A percentile compares a stretch with the other conserved stretches of the same genome.
Evolutionary conservation across 306 rosid genomes (phyloP).

Genomic region (Ceratonia siliqua): DNA sequence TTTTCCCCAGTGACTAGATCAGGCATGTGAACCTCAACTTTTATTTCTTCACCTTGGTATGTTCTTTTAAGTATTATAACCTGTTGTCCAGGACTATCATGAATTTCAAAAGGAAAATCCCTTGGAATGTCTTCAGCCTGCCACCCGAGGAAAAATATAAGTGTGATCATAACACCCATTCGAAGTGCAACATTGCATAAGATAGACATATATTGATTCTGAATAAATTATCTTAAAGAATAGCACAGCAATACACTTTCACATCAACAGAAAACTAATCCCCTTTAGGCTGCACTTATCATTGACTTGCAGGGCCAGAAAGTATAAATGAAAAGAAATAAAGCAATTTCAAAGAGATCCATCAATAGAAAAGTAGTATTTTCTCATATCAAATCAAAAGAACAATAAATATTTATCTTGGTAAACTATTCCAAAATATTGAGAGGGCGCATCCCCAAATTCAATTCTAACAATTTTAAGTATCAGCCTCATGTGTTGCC

Average conservation of each 20-base stretch:
- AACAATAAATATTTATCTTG: neutral
- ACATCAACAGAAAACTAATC: neutral
- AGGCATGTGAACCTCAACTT: constrained; percentile 90
- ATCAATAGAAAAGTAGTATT: neutral
- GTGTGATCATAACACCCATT: neutral
- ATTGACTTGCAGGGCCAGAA: neutral
- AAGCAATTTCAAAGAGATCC: neutral
- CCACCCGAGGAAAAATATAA: constrained; percentile 1
- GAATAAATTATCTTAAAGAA: neutral
- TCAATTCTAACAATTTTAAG: neutral
- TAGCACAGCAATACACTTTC: neutral
- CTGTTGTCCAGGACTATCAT: constrained; percentile 66
- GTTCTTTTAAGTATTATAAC: constrained; percentile 65
- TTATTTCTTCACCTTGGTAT: constrained; percentile 73
- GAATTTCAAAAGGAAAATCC: constrained; percentile 72
- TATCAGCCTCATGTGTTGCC: neutral
- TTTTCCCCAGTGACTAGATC: constrained; percentile 74
- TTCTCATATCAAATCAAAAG: neutral
- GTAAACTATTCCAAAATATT: neutral
- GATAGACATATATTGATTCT: neutral
- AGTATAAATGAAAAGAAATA: neutral
- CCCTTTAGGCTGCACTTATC: neutral
- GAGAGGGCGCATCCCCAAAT: neutral
- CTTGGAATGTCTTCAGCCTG: constrained; percentile 67
- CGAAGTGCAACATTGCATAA: neutral